Percentiles rank a stretch among this genome's conserved stretches.
These are phyloP conservation scores for Nothophoma quercina DNA, from an alignment of 2,329 filamentous ascomycete species.

Conservation along the genomic window DNA sequence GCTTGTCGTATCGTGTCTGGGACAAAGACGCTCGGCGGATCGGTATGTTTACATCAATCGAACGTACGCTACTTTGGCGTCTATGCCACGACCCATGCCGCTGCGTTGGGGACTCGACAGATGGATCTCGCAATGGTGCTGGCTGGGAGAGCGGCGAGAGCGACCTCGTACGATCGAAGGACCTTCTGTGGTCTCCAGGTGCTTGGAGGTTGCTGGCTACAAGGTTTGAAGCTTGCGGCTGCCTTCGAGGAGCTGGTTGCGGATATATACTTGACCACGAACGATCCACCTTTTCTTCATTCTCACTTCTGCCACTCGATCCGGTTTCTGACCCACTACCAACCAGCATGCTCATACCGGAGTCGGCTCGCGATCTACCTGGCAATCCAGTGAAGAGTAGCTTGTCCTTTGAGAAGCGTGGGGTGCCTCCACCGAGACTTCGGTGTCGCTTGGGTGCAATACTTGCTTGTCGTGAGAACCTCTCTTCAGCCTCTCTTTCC, in stretches of 20 bases:
- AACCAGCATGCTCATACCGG: not conserved
- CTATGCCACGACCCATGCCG: not conserved
- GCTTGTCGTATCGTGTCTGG: slow-evolving; percentile 6
- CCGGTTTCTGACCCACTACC: no score
- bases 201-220: not conserved
- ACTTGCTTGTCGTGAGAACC: not conserved
- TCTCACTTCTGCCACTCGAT: not conserved
- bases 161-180: not conserved
- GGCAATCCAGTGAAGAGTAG: not conserved
- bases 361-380: not conserved
- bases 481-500: not conserved
- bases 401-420: not conserved
- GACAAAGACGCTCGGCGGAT: not conserved
- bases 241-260: not conserved
- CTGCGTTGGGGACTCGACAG: not conserved
- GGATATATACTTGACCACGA: not conserved
- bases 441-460: not conserved
- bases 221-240: not conserved
- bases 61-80: not conserved
- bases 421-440: not conserved
- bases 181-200: not conserved
- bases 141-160: not conserved
- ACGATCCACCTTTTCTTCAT: not conserved
- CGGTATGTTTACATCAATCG: not conserved
- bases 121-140: not conserved